Conservation (phyloP, 1,139 yeast genomes). For the Trichomonascaceae sp. region DNA sequence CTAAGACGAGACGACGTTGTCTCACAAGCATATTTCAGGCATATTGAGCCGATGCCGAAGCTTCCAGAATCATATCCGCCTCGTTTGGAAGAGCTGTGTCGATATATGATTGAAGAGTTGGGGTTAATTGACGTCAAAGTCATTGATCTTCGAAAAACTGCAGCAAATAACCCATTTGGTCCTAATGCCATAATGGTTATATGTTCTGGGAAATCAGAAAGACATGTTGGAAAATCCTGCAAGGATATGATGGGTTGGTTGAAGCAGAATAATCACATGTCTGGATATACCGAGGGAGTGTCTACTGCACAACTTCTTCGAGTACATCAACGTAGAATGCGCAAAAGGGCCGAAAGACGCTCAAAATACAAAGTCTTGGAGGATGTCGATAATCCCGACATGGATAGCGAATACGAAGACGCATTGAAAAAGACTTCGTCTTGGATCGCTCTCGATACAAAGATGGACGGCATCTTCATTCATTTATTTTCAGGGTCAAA, state of each 20-base stretch:
- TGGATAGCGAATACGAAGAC: conserved; percentile 17
- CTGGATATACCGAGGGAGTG: conserved; percentile 67
- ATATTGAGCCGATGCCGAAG: conserved; percentile 25
- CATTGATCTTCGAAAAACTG: conserved; percentile 51
- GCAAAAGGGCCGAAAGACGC: conserved; percentile 47
- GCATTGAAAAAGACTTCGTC: conserved; percentile 25
- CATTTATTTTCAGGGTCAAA: conserved; percentile 70
- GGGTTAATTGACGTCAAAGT: conserved; percentile 59
- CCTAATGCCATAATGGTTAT: conserved; percentile 47
- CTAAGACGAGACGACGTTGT: conserved; percentile 21
- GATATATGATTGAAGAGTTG: conserved; percentile 48
- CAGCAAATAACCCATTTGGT: conserved; percentile 38
- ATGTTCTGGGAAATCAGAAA: conserved; percentile 72
- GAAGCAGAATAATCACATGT: conserved; percentile 38
- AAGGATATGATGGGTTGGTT: conserved; percentile 46
- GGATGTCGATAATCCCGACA: conserved; percentile 6
- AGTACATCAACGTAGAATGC: conserved; percentile 56
- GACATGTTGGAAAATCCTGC: conserved; percentile 70
- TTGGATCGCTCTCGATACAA: conserved; percentile 78
- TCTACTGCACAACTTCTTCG: conserved; percentile 54
- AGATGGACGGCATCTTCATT: conserved; percentile 54
- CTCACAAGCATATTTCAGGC: conserved; percentile 15
- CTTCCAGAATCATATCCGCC: conserved; percentile 56
- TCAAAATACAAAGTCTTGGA: conserved; percentile 14
- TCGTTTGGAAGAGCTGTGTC: conserved; percentile 41